These are phyloP conservation scores for Tolypocladium nubicola DNA, from an alignment of 2,329 filamentous ascomycete genomes.

Conservation along the genomic window DNA sequence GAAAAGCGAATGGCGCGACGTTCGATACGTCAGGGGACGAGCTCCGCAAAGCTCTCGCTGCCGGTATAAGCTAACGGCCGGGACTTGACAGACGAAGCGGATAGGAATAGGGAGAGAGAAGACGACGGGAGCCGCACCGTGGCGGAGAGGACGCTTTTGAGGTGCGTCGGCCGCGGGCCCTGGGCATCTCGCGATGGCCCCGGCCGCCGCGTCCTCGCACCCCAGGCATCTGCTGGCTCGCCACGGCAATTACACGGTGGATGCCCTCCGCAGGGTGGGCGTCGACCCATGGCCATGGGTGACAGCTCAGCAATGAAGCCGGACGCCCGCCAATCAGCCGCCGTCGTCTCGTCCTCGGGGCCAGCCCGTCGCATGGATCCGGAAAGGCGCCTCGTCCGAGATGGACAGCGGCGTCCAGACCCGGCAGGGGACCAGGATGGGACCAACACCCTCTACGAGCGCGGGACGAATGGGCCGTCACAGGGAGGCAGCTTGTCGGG, in stretches of 20 bases:
- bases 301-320: neutral
- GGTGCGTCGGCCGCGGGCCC: neutral
- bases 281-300: neutral
- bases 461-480: too few species aligned
- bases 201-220: neutral
- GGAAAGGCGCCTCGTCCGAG: neutral
- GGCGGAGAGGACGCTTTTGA: neutral
- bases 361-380: neutral
- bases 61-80: neutral
- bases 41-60: slow-evolving; percentile 15
- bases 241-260: neutral
- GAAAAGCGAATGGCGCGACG: slow-evolving; percentile 31
- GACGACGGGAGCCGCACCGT: slow-evolving; percentile 1
- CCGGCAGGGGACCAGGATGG: neutral
- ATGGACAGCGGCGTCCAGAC: neutral
- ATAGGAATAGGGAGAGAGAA: slow-evolving; percentile 7
- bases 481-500: too few species aligned
- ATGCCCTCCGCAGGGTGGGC: neutral
- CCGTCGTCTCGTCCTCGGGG: neutral
- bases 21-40: slow-evolving; percentile 32
- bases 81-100: slow-evolving; percentile 4
- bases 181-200: neutral
- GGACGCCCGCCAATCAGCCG: neutral
- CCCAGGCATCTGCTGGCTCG: neutral
- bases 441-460: neutral